Percentiles rank a stretch among this genome's conserved stretches.
phyloP scores from a whole-genome alignment of 106 monocot genomes.

The Ottelia alismoides region DNA sequence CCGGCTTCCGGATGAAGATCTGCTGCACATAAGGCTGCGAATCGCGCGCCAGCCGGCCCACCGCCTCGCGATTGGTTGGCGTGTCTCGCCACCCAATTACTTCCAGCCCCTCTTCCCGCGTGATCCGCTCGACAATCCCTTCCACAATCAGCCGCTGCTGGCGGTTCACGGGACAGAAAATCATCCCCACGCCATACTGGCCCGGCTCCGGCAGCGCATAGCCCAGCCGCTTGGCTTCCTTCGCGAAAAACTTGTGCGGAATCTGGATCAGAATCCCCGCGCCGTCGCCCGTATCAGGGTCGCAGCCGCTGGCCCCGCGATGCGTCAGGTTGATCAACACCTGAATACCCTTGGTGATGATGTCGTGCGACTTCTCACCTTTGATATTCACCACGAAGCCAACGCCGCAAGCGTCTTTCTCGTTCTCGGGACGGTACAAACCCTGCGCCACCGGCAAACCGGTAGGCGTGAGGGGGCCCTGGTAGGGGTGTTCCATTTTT shows the following conservation, averaged over 20 bases:
- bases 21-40: background rate
- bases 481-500: no score
- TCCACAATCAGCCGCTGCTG: background rate
- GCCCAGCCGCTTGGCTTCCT: no score
- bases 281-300: background rate
- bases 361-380: background rate
- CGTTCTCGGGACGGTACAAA: background rate
- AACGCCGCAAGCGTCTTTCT: background rate
- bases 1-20: background rate
- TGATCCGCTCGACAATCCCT: background rate
- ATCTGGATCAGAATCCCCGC: background rate
- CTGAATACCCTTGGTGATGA: background rate
- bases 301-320: background rate
- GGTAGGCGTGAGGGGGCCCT: no score
- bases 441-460: no score
- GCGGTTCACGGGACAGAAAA: background rate
- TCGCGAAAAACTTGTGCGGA: background rate
- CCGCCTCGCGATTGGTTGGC: background rate
- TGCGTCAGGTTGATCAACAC: background rate
- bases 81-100: background rate
- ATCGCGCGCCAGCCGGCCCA: no score
- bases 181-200: background rate
- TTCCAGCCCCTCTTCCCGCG: no score
- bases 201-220: background rate
- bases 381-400: background rate